phyloP scores from a whole-genome alignment of 495 filamentous ascomycete genomes.

The Penicillium argentinense region DNA sequence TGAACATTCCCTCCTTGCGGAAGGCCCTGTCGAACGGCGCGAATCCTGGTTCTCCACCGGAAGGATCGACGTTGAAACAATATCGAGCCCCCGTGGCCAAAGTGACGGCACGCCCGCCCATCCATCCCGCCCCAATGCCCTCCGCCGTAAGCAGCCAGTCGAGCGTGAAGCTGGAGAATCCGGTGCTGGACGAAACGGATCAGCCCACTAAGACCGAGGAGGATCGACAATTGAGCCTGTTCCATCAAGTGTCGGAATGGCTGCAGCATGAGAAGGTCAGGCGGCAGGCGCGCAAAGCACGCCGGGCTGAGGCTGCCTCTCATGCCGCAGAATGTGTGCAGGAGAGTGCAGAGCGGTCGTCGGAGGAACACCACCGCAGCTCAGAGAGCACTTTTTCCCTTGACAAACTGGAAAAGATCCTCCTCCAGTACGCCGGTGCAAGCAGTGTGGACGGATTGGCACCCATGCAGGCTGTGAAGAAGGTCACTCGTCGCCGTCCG shows the following conservation, averaged over 20 bases:
- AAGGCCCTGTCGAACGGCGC: constrained; percentile 27
- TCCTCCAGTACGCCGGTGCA: constrained; percentile 52
- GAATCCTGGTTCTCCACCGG: constrained; percentile 21
- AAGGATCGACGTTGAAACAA: constrained; percentile 26
- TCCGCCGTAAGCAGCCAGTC: constrained; percentile 32
- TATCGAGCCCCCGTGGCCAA: constrained; percentile 28
- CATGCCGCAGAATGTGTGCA: constrained; percentile 19
- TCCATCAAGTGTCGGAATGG: constrained; percentile 77
- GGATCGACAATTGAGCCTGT: constrained; percentile 44
- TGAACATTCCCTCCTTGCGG: constrained; percentile 26
- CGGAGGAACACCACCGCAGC: constrained; percentile 30
- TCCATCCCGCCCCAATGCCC: constrained; percentile 24
- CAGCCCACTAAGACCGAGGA: constrained; percentile 28
- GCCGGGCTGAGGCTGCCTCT: constrained; percentile 28
- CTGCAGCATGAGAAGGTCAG: constrained; percentile 73
- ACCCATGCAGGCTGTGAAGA: constrained; percentile 37
- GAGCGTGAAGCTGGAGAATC: constrained; percentile 22
- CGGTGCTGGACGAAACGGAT: constrained; percentile 28
- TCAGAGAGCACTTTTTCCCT: constrained; percentile 64
- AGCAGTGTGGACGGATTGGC: constrained; percentile 30
- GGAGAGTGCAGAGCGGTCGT: constrained; percentile 26
- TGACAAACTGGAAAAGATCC: constrained; percentile 68
- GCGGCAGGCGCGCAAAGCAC: constrained; percentile 49
- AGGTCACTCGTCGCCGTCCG: constrained; percentile 26
- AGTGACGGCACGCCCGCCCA: constrained; percentile 28